phyloP scores from a whole-genome alignment of 129 eudicot genomes.

The Arctium lappa region DNA sequence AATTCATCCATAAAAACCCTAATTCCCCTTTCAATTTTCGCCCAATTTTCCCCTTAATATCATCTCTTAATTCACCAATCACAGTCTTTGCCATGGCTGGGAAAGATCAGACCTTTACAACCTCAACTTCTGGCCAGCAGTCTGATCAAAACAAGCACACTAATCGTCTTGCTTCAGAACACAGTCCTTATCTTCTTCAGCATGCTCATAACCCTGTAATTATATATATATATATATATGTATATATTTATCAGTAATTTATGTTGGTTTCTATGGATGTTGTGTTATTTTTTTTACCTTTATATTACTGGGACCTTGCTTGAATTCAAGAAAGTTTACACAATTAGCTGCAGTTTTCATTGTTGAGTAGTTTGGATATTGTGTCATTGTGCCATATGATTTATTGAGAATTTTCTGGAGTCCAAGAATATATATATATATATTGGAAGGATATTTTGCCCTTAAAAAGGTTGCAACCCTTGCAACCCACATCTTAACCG shows the following conservation, averaged over 20 bases:
- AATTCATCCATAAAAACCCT: slow-evolving; percentile 27
- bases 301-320: not conserved
- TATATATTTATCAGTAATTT: too few species aligned
- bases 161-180: slow-evolving; percentile 88
- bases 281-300: too few species aligned
- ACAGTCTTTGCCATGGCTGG: slow-evolving; percentile 64
- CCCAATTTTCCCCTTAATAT: slow-evolving; percentile 31
- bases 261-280: too few species aligned
- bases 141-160: slow-evolving; percentile 42
- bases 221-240: too few species aligned
- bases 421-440: too few species aligned
- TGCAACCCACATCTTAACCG: too few species aligned
- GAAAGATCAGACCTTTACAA: slow-evolving; percentile 39
- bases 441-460: too few species aligned
- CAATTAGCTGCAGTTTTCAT: not conserved
- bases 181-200: slow-evolving; percentile 98
- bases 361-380: not conserved
- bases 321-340: not conserved
- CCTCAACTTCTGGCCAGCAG: slow-evolving; percentile 30
- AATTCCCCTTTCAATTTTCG: slow-evolving; percentile 11
- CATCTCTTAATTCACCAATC: slow-evolving; percentile 9
- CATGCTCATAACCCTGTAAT: slow-evolving; percentile 97
- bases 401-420: not conserved
- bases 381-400: not conserved
- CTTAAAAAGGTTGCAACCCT: too few species aligned